Evolutionary conservation across 495 filamentous ascomycete genomes (phyloP).

Genomic region (Letharia columbiana): DNA sequence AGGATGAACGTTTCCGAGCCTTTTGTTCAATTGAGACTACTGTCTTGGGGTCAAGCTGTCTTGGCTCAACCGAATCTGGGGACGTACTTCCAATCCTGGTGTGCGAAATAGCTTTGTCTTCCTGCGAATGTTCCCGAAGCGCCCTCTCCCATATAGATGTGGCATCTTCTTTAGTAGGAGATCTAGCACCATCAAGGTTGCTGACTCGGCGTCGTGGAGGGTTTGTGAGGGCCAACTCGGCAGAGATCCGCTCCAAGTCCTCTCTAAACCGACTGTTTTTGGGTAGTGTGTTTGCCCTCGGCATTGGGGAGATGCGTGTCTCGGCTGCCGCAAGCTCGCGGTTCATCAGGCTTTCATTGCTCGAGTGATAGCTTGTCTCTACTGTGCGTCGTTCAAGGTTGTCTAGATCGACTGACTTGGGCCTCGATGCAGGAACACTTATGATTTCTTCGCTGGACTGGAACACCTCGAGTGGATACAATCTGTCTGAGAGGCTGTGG

Average conservation of each 20-base stretch:
- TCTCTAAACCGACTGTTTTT: slow-evolving; percentile 20
- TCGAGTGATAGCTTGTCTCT: slow-evolving; percentile 17
- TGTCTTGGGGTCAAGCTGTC: background rate
- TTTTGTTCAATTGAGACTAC: background rate
- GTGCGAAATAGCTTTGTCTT: slow-evolving; percentile 14
- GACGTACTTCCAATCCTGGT: slow-evolving; percentile 17
- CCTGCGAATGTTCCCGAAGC: slow-evolving; percentile 17
- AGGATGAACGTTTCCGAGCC: slow-evolving; percentile 1
- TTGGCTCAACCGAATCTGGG: slow-evolving; percentile 7
- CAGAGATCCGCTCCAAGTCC: slow-evolving; percentile 19
- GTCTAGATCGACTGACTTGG: slow-evolving; percentile 2
- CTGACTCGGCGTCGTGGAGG: slow-evolving; percentile 16
- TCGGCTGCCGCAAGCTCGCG: slow-evolving; percentile 18
- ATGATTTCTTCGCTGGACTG: slow-evolving; percentile 5
- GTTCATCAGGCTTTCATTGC: slow-evolving; percentile 16
- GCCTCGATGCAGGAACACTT: slow-evolving; percentile 8
- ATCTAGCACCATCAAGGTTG: slow-evolving; percentile 17
- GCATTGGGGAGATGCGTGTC: slow-evolving; percentile 10
- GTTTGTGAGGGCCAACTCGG: slow-evolving; percentile 13
- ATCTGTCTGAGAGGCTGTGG: slow-evolving; percentile 8
- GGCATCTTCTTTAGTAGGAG: slow-evolving; percentile 4
- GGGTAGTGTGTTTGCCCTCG: slow-evolving; percentile 12
- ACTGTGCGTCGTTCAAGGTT: slow-evolving; percentile 11
- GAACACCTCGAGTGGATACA: slow-evolving; percentile 1
- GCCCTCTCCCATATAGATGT: slow-evolving; percentile 19